Percentiles rank a stretch among this genome's conserved stretches.
Evolutionary conservation across 2,329 filamentous ascomycete genomes (phyloP).

Genomic region (Exophiala dermatitidis): DNA sequence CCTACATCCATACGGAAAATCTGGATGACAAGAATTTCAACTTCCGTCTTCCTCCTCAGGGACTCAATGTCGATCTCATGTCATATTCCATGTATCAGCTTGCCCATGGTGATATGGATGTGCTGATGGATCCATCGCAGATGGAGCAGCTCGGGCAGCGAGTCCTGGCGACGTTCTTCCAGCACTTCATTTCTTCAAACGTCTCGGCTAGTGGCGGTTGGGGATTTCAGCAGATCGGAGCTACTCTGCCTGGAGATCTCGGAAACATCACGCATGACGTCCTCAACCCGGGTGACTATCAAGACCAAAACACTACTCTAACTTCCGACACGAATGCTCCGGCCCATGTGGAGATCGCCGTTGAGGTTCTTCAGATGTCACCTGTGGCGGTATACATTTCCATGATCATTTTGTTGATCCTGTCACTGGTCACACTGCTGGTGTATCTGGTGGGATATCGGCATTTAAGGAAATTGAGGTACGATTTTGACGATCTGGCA

Average conservation of each 20-base stretch:
- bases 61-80: constrained; percentile 14
- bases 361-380: constrained; percentile 9
- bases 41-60: constrained; percentile 2
- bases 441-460: not conserved
- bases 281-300: not conserved
- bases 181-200: constrained; percentile 10
- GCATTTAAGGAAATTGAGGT: not conserved
- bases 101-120: not conserved
- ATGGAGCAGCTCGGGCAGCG: constrained; percentile 6
- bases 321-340: constrained; percentile 1
- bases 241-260: constrained; percentile 6
- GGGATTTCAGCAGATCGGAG: constrained; percentile 10
- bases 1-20: not conserved
- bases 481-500: constrained; percentile 3
- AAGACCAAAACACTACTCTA: constrained; percentile 1
- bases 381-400: constrained; percentile 5
- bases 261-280: not conserved
- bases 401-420: constrained; percentile 1
- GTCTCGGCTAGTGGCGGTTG: constrained; percentile 9
- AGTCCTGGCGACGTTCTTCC: constrained; percentile 13
- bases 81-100: constrained; percentile 11
- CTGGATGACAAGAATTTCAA: constrained; percentile 11
- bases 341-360: constrained; percentile 3
- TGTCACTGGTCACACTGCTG: constrained; percentile 1
- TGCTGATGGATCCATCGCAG: not conserved